Evolutionary conservation across 768 basidiomycete species (phyloP), one percentile per base, ranked within the genome.

Genomic region (Serendipita sp.): DNA sequence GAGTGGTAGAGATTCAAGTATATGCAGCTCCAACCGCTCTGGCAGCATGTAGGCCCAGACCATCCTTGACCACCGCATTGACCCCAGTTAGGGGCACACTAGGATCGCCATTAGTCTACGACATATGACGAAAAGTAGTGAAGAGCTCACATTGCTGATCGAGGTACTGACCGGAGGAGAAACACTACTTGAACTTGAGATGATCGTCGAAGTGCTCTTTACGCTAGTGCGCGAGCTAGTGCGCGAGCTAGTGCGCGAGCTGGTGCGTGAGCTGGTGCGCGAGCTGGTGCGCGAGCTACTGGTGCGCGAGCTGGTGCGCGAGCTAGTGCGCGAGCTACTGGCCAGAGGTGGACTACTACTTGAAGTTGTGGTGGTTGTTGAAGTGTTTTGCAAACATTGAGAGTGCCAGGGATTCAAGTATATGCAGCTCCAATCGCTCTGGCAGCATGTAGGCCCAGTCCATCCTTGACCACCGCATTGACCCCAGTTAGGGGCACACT

Each of bases 381-480:
- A 24, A 24, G 24, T 24, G 24, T 24, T 24, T 24, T 24, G 24
- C 24, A 34, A 48, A 16, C 16, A 44, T 30, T 58, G 28, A 8
- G 63, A 45, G 5, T n/a, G 16, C 41, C 18, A 54, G 38, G 46
- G 7, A 35, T 66, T 66, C 13, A 32, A 45, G 3, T 16, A 63
- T 46, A 41, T 30, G 65, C 65, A 66, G 35, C 64, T 66, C 63
- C 13, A 66, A 13, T 18, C 63, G 38, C 63, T 38, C 16, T n/a
- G 63, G 41, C 65, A 66, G 51, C 24, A 63, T 35, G 65, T 66
- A 45, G 35, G 32, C n/a, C 64, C 64, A 28, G 64, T 66, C 64
- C 63, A 66, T 15, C 65, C 65, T 10, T 38, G 38, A 64, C 64
- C 64, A 64, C 64, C 64, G 64, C 64, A 64, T 3, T 64, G 64